A percentile compares a stretch with the other conserved stretches of the same genome.
phyloP scores from a whole-genome alignment of 2,329 filamentous ascomycete species.

The Claviceps capensis region DNA sequence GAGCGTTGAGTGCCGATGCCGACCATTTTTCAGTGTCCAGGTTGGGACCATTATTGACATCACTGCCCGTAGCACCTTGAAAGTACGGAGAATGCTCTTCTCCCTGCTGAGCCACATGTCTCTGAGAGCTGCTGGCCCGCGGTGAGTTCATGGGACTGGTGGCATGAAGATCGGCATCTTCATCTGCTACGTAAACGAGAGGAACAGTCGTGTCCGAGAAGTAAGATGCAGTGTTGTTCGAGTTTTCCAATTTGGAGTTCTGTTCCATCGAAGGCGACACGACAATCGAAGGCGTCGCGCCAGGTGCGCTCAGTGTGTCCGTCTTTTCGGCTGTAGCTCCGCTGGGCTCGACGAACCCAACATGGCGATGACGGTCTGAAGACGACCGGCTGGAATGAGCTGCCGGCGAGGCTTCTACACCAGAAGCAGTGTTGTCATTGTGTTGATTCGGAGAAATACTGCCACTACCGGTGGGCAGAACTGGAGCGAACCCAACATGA shows the following conservation, averaged over 20 bases:
- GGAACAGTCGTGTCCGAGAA: constrained; percentile 5
- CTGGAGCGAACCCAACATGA: constrained; percentile 20
- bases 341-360: constrained; percentile 37
- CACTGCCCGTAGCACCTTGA: constrained; percentile 8
- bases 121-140: background rate
- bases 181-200: constrained; percentile 2
- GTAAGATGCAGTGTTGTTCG: background rate
- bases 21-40: constrained; percentile 30
- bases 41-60: constrained; percentile 14
- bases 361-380: constrained; percentile 26
- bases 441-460: background rate
- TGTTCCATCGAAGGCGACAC: background rate
- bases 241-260: background rate
- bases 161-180: constrained; percentile 1
- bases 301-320: background rate
- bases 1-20: constrained; percentile 19
- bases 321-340: constrained; percentile 5
- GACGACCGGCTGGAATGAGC: constrained; percentile 5
- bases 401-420: constrained; percentile 7
- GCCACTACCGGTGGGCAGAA: background rate
- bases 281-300: background rate
- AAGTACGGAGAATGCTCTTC: constrained; percentile 1
- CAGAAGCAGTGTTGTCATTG: background rate
- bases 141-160: constrained; percentile 3
- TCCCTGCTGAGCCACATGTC: background rate